phyloP scores from a whole-genome alignment of 768 basidiomycete genomes.

The Auricularia heimuer region DNA sequence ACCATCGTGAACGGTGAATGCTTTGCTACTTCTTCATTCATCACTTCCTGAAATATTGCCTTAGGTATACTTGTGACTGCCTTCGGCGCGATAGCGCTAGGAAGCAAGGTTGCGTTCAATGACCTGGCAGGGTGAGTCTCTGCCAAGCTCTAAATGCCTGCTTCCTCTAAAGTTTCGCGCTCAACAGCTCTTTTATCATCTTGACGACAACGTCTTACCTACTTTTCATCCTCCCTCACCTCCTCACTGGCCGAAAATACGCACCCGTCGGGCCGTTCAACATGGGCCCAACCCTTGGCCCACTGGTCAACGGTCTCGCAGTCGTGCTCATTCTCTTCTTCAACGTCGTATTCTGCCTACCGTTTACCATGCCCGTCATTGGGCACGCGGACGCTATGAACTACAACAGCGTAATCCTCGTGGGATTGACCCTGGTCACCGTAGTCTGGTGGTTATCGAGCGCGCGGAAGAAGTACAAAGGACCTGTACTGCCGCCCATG shows the following conservation, averaged over 20 bases:
- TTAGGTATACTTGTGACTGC: not conserved
- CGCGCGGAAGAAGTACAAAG: constrained; percentile 25
- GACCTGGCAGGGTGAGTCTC: not conserved
- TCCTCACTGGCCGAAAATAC: not conserved
- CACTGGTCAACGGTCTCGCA: not conserved
- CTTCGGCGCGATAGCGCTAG: not conserved
- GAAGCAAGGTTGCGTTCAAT: not conserved
- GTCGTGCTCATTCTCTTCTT: not conserved
- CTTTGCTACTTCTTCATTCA: not conserved
- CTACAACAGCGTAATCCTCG: constrained; percentile 1
- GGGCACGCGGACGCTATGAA: not conserved
- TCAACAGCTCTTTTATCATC: not conserved
- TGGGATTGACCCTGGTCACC: not conserved
- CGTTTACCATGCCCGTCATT: not conserved
- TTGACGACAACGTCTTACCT: not conserved
- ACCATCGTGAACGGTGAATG: not conserved
- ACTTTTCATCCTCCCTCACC: not conserved
- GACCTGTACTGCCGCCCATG: not conserved
- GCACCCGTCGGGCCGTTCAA: not conserved
- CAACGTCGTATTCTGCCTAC: not conserved
- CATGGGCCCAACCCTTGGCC: not conserved
- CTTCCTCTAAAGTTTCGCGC: not conserved
- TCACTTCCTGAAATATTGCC: not conserved
- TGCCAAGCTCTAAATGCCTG: not conserved
- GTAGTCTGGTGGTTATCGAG: constrained; percentile 14